Conservation (phyloP, 1,284 basidiomycete genomes). For the Gymnopus androsaceus region DNA sequence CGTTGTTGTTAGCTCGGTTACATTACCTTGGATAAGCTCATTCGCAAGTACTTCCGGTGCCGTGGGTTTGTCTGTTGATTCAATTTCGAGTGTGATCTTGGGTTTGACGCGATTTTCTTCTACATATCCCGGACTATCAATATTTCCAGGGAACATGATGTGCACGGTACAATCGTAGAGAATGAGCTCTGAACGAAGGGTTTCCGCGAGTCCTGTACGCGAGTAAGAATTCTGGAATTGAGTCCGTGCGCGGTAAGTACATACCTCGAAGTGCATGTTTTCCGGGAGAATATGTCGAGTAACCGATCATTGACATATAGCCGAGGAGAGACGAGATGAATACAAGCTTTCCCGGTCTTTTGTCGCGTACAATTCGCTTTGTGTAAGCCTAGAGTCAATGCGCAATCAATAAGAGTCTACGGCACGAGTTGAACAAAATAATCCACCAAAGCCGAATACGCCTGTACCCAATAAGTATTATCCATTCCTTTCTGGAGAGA, state of each 20-base stretch:
- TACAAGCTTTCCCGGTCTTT: constrained; percentile 68
- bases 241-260: constrained; percentile 76
- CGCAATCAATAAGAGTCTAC: background rate
- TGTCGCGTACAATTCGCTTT: constrained; percentile 66
- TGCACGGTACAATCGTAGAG: constrained; percentile 62
- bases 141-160: constrained; percentile 60
- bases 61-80: constrained; percentile 58
- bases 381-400: constrained; percentile 56
- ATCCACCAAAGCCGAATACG: constrained; percentile 78
- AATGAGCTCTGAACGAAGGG: constrained; percentile 64
- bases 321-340: constrained; percentile 83
- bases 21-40: constrained; percentile 50
- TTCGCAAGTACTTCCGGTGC: constrained; percentile 53
- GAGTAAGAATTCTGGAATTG: constrained; percentile 59
- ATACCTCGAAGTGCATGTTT: constrained; percentile 91
- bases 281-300: constrained; percentile 83
- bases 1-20: background rate
- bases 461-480: constrained; percentile 68
- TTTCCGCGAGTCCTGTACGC: constrained; percentile 72
- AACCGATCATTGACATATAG: constrained; percentile 83
- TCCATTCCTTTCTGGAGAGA: constrained; percentile 57
- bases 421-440: constrained; percentile 11
- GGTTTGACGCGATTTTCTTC: constrained; percentile 69
- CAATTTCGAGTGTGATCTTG: constrained; percentile 61
- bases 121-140: constrained; percentile 63